A percentile compares a stretch with the other conserved stretches of the same genome.
These are phyloP conservation scores for Saitoella complicata DNA, from an alignment of 805 yeast genomes.

Conservation along the genomic window DNA sequence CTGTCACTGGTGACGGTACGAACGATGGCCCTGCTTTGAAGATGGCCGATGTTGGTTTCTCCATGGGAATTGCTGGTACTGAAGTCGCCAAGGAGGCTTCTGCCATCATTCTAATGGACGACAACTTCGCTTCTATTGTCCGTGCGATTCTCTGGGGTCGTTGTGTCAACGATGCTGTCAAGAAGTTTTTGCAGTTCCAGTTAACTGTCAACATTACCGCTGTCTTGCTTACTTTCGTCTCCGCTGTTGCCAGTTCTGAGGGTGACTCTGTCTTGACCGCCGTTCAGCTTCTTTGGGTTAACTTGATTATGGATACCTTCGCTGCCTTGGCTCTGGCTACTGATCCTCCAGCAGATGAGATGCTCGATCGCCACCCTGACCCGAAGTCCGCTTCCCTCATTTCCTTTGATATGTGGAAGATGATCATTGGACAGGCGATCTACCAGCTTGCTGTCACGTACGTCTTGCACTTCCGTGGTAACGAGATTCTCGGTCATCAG, in stretches of 20 bases:
- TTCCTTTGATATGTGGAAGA: constrained; percentile 91
- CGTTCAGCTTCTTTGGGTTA: constrained; percentile 94
- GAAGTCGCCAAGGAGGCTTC: constrained; percentile 98
- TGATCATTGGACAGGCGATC: constrained; percentile 78
- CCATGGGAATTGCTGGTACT: constrained; percentile 97
- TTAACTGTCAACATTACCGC: constrained; percentile 94
- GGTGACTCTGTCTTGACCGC: constrained; percentile 87
- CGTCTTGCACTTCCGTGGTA: constrained; percentile 65
- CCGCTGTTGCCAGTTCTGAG: constrained; percentile 71
- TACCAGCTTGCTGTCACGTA: constrained; percentile 72
- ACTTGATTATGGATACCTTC: constrained; percentile 92
- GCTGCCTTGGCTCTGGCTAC: constrained; percentile 97
- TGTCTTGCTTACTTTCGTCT: constrained; percentile 80
- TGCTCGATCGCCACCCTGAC: constrained; percentile 66
- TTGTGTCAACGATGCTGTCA: constrained; percentile 85
- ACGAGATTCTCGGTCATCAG: constrained; percentile 30
- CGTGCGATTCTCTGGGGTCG: constrained; percentile 98
- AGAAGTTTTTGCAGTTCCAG: constrained; percentile 91
- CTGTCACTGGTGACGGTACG: constrained; percentile 98
- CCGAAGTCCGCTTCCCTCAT: constrained; percentile 69
- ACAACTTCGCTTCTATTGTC: constrained; percentile 86
- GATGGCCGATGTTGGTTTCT: constrained; percentile 92
- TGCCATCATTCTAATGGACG: constrained; percentile 81
- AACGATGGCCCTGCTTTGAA: constrained; percentile 97
- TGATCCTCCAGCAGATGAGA: constrained; percentile 79